These are phyloP conservation scores for Diplogelasinospora grovesii DNA, from an alignment of 495 filamentous ascomycete species.

Conservation along the genomic window DNA sequence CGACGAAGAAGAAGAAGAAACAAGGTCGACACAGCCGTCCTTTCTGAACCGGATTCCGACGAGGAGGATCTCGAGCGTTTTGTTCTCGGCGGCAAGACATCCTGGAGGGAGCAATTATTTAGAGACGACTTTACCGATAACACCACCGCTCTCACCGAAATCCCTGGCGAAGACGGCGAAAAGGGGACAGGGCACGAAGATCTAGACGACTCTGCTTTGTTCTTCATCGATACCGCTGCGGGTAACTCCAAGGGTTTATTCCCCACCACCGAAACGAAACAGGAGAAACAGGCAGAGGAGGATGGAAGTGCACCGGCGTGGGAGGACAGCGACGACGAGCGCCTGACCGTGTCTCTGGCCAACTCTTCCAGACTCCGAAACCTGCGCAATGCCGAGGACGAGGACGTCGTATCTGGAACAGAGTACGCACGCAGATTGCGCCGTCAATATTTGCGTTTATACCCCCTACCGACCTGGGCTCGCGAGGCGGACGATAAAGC, in stretches of 20 bases:
- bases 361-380: conserved; percentile 68
- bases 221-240: conserved; percentile 40
- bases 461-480: conserved; percentile 79
- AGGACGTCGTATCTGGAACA: conserved; percentile 78
- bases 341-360: conserved; percentile 73
- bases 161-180: conserved; percentile 25
- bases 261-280: conserved; percentile 13
- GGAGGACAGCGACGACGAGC: conserved; percentile 95
- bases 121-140: conserved; percentile 30
- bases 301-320: conserved; percentile 54
- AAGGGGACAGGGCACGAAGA: conserved; percentile 37
- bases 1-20: conserved; percentile 6
- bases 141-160: conserved; percentile 29
- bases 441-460: conserved; percentile 70
- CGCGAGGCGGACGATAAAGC: conserved; percentile 30
- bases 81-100: conserved; percentile 78
- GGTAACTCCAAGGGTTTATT: conserved; percentile 30
- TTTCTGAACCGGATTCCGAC: conserved; percentile 62
- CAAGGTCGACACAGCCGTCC: conserved; percentile 10
- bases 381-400: conserved; percentile 66
- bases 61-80: conserved; percentile 80
- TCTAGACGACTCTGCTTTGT: conserved; percentile 55
- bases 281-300: no score
- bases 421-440: conserved; percentile 78
- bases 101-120: conserved; percentile 66